Percentiles rank a stretch among this genome's conserved stretches.
These are phyloP conservation scores for Malassezia yamatoensis DNA, from an alignment of 1,284 basidiomycete genomes.

Conservation along the genomic window DNA sequence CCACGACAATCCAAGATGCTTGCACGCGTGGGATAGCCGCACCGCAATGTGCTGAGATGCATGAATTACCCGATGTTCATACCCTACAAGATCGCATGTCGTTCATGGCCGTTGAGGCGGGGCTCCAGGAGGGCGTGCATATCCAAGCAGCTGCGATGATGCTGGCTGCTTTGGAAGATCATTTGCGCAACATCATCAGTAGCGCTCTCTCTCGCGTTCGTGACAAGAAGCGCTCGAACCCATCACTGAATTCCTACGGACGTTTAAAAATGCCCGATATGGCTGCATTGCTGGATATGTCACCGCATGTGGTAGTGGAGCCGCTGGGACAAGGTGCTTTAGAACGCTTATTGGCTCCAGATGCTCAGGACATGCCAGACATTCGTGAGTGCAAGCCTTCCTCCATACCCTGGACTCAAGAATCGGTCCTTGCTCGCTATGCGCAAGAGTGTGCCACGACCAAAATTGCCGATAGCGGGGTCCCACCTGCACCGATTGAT, in stretches of 20 bases:
- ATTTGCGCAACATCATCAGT: slow-evolving; percentile 40
- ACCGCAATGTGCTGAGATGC: slow-evolving; percentile 47
- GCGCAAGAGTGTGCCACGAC: slow-evolving; percentile 21
- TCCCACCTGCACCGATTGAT: neutral
- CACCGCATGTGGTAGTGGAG: slow-evolving; percentile 40
- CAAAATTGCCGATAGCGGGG: slow-evolving; percentile 20
- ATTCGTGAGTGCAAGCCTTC: neutral
- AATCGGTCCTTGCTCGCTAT: slow-evolving; percentile 5
- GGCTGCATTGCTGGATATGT: slow-evolving; percentile 32
- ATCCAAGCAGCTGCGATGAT: slow-evolving; percentile 46
- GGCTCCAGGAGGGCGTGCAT: slow-evolving; percentile 46
- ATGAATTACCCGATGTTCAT: slow-evolving; percentile 48
- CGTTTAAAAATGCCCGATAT: slow-evolving; percentile 37
- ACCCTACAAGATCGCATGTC: slow-evolving; percentile 49
- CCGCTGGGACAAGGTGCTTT: slow-evolving; percentile 41
- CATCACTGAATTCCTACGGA: neutral
- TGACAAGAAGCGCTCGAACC: neutral
- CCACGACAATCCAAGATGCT: slow-evolving; percentile 37
- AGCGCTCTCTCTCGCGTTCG: slow-evolving; percentile 34
- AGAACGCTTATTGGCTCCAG: slow-evolving; percentile 37
- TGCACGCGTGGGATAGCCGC: slow-evolving; percentile 27
- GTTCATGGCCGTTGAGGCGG: slow-evolving; percentile 47
- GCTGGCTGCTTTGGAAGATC: slow-evolving; percentile 44
- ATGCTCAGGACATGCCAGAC: slow-evolving; percentile 17
- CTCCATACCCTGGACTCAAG: slow-evolving; percentile 1